Percentiles rank a stretch among this genome's conserved stretches.
Evolutionary conservation across 2,329 filamentous ascomycete genomes (phyloP).

Genomic region (Diaporthe ilicicola): DNA sequence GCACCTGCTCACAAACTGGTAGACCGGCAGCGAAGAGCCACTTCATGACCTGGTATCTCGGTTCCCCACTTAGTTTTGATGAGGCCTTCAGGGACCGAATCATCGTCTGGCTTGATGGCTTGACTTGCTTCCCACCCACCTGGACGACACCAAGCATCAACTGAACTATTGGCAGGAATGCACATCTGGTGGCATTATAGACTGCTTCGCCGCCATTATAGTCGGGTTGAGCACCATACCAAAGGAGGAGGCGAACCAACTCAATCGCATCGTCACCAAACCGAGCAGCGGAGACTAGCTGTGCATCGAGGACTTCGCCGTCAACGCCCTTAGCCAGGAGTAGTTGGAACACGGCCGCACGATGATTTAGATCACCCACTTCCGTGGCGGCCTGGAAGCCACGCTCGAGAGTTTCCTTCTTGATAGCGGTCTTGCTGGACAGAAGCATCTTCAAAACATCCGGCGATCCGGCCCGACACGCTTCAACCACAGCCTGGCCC

Average conservation of each 20-base stretch:
- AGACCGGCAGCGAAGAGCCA: constrained; percentile 63
- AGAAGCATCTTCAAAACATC: constrained; percentile 61
- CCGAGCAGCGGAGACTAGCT: constrained; percentile 61
- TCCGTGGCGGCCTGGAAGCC: constrained; percentile 66
- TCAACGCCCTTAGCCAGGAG: constrained; percentile 59
- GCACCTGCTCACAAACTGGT: constrained; percentile 56
- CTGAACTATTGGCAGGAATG: constrained; percentile 58
- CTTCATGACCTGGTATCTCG: constrained; percentile 55
- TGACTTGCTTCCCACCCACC: constrained; percentile 52
- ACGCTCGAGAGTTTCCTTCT: constrained; percentile 53
- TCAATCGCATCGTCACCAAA: constrained; percentile 58
- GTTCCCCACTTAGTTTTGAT: constrained; percentile 59
- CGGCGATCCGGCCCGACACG: constrained; percentile 59
- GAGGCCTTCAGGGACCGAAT: constrained; percentile 61
- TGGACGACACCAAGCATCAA: constrained; percentile 59
- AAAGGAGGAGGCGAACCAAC: constrained; percentile 59
- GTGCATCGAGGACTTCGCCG: constrained; percentile 60
- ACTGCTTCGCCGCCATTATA: constrained; percentile 64
- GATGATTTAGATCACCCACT: constrained; percentile 57
- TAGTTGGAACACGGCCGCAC: constrained; percentile 59
- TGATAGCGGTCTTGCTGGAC: constrained; percentile 48
- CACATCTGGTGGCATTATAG: constrained; percentile 61
- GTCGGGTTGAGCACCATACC: constrained; percentile 63
- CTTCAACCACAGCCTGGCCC: constrained; percentile 63
- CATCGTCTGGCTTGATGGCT: constrained; percentile 56